phyloP scores from a whole-genome alignment of 805 yeast species.

The Saccharomyces paradoxus region DNA sequence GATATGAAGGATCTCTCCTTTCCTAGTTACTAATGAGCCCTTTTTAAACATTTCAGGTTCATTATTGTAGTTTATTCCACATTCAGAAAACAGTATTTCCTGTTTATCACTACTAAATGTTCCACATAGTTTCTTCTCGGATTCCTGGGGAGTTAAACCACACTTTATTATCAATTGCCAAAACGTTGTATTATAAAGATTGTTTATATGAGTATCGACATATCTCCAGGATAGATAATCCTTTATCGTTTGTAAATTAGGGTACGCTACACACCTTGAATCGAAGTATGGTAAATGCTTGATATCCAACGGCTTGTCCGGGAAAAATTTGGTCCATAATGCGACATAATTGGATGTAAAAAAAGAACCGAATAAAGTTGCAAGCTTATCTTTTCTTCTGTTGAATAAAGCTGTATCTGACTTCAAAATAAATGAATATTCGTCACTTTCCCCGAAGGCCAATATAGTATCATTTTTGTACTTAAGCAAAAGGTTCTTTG shows the following conservation, averaged over 20 bases:
- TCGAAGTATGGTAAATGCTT: slow-evolving; percentile 79
- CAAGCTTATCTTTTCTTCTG: slow-evolving; percentile 70
- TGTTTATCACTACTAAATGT: slow-evolving; percentile 79
- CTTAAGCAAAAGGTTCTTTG: slow-evolving; percentile 50
- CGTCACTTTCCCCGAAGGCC: slow-evolving; percentile 95
- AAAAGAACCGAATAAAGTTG: slow-evolving; percentile 72
- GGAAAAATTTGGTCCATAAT: slow-evolving; percentile 57
- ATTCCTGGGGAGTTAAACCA: slow-evolving; percentile 64
- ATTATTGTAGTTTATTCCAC: slow-evolving; percentile 82
- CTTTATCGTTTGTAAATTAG: slow-evolving; percentile 48
- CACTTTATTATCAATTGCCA: slow-evolving; percentile 77
- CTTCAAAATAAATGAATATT: slow-evolving; percentile 73
- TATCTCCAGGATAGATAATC: slow-evolving; percentile 94
- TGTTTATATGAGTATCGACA: slow-evolving; percentile 93
- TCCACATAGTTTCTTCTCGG: slow-evolving; percentile 70
- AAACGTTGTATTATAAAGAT: slow-evolving; percentile 84
- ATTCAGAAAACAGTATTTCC: slow-evolving; percentile 69
- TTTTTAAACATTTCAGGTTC: slow-evolving; percentile 84
- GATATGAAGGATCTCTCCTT: slow-evolving; percentile 41
- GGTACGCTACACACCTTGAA: slow-evolving; percentile 83
- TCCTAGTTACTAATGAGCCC: slow-evolving; percentile 52
- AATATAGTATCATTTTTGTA: slow-evolving; percentile 62
- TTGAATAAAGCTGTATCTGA: slow-evolving; percentile 64
- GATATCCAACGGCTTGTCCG: slow-evolving; percentile 39
- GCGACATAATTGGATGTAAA: slow-evolving; percentile 70